A percentile compares a stretch with the other conserved stretches of the same genome.
Conservation (phyloP, 306 rosid species). For the Betula pendula region DNA sequence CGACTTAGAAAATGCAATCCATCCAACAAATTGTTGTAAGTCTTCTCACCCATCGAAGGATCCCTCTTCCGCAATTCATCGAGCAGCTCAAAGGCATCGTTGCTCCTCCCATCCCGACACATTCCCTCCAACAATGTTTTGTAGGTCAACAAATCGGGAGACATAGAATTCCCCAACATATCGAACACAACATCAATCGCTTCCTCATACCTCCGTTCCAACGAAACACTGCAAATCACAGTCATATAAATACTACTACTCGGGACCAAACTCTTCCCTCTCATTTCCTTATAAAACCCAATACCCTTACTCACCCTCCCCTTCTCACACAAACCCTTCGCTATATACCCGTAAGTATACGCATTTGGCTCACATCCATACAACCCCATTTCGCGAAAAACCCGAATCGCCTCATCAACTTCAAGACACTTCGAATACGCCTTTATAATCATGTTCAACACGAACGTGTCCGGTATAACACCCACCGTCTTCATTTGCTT, state of each 20-base stretch:
- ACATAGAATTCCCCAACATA: slow-evolving; percentile 65
- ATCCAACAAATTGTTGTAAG: slow-evolving; percentile 56
- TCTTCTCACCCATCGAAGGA: slow-evolving; percentile 44
- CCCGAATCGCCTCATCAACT: slow-evolving; percentile 75
- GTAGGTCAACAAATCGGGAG: slow-evolving; percentile 81
- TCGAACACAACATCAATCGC: slow-evolving; percentile 65
- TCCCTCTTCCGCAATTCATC: slow-evolving; percentile 74
- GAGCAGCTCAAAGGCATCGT: slow-evolving; percentile 62
- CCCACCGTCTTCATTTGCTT: slow-evolving; percentile 85
- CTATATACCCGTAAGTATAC: slow-evolving; percentile 68
- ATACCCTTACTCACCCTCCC: slow-evolving; percentile 79
- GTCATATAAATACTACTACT: slow-evolving; percentile 63
- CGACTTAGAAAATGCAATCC: slow-evolving; percentile 46
- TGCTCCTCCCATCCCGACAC: slow-evolving; percentile 66
- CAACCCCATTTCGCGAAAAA: slow-evolving; percentile 81
- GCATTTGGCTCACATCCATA: slow-evolving; percentile 83
- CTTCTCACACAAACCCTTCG: slow-evolving; percentile 88
- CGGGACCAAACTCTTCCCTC: slow-evolving; percentile 53
- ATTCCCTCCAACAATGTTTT: slow-evolving; percentile 75
- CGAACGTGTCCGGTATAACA: slow-evolving; percentile 78
- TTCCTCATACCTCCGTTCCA: slow-evolving; percentile 67
- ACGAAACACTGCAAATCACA: slow-evolving; percentile 63
- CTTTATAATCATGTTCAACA: slow-evolving; percentile 82
- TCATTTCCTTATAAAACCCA: slow-evolving; percentile 75
- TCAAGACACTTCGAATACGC: slow-evolving; percentile 78